Percentiles rank a stretch among this genome's conserved stretches.
phyloP scores from a whole-genome alignment of 2,329 filamentous ascomycete species.

The Aspergillus aculeatinus region DNA sequence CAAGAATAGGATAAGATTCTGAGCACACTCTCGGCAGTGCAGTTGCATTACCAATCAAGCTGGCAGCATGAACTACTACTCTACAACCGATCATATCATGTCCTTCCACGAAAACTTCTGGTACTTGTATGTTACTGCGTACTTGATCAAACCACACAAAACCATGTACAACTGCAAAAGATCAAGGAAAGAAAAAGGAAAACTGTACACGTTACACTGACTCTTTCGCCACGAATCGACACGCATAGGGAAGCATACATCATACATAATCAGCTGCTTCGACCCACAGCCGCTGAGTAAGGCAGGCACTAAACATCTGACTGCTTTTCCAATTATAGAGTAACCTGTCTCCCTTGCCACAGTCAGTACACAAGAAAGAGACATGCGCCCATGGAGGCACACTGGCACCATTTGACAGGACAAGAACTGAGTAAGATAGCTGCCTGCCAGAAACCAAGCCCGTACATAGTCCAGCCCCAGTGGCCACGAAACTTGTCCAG shows the following conservation, averaged over 20 bases:
- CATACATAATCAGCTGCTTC: background rate
- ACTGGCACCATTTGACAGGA: background rate
- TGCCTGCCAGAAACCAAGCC: too few relatives aligned
- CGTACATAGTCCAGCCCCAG: background rate
- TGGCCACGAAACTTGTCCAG: background rate
- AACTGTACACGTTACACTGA: background rate
- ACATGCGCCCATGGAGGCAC: conserved; percentile 1
- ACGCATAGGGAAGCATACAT: background rate
- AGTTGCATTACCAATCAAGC: background rate
- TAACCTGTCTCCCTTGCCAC: conserved; percentile 2
- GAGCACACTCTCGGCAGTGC: background rate
- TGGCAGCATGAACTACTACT: background rate
- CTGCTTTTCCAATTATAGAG: conserved; percentile 2
- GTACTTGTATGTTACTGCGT: background rate
- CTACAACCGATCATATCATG: background rate
- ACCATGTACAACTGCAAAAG: background rate
- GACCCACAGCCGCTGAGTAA: conserved; percentile 3
- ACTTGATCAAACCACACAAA: background rate
- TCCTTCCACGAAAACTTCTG: background rate
- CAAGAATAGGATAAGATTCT: background rate
- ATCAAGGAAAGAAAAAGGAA: background rate
- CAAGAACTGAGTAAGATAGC: too few relatives aligned
- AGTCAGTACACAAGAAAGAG: background rate
- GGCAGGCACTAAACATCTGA: background rate
- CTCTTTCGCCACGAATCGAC: background rate